These are phyloP conservation scores for Hydnomerulius pinastri DNA, from an alignment of 768 basidiomycete genomes.

Conservation along the genomic window DNA sequence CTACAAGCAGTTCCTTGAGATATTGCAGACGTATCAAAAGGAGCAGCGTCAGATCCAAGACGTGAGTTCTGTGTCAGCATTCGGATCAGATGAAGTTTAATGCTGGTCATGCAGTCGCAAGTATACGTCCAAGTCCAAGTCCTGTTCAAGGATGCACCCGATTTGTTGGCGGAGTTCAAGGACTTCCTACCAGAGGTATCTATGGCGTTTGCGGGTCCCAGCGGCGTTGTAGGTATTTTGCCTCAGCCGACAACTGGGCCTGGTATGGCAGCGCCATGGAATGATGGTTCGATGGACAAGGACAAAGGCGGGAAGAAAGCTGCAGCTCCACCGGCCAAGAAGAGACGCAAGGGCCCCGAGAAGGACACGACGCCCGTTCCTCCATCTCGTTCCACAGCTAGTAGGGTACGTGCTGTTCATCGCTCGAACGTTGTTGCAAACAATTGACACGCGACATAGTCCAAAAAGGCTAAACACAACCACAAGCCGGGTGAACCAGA, in stretches of 20 bases:
- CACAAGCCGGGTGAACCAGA: slow-evolving; percentile 63
- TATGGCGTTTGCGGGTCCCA: slow-evolving; percentile 42
- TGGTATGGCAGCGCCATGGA: slow-evolving; percentile 39
- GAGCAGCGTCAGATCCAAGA: slow-evolving; percentile 74
- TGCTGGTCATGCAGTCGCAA: slow-evolving; percentile 49
- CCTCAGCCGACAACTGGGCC: slow-evolving; percentile 46
- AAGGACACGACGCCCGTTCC: slow-evolving; percentile 69
- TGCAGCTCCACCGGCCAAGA: slow-evolving; percentile 43
- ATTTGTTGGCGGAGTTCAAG: slow-evolving; percentile 79
- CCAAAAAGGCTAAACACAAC: slow-evolving; percentile 64
- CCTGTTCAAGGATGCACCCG: slow-evolving; percentile 80
- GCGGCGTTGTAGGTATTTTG: slow-evolving; percentile 47
- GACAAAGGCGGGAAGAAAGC: slow-evolving; percentile 47
- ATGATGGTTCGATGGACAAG: slow-evolving; percentile 37
- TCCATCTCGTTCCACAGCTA: slow-evolving; percentile 47
- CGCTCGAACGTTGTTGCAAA: neutral
- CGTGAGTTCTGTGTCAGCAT: slow-evolving; percentile 48
- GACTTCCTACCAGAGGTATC: slow-evolving; percentile 73
- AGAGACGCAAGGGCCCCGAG: slow-evolving; percentile 64
- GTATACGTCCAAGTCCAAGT: slow-evolving; percentile 80
- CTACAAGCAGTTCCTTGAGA: slow-evolving; percentile 88
- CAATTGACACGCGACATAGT: slow-evolving; percentile 32
- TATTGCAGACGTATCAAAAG: slow-evolving; percentile 85
- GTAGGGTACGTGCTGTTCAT: slow-evolving; percentile 43
- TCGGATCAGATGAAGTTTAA: slow-evolving; percentile 9